Evolutionary conservation across 352 stramenopile species (phyloP).

Genomic region (Globisporangium mamillatum): DNA sequence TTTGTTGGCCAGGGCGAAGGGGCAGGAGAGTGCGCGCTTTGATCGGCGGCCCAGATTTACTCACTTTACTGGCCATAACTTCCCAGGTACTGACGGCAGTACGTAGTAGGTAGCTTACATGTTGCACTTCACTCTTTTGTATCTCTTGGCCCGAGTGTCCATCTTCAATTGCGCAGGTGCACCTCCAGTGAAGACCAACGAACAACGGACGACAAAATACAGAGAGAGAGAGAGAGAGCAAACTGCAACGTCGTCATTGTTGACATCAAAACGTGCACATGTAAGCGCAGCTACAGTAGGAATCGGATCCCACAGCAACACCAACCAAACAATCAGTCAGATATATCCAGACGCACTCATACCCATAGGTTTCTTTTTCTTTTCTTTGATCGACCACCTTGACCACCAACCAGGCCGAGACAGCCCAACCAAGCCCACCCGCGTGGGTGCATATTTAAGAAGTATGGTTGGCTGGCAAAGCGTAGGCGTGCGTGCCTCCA

Average conservation of each 20-base stretch:
- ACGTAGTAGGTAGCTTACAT: not conserved
- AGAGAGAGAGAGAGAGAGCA: too few relatives aligned
- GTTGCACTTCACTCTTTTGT: not conserved
- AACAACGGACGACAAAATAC: not conserved
- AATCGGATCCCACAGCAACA: not conserved
- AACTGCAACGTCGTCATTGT: not conserved
- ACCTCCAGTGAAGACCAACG: not conserved
- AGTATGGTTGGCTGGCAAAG: not conserved
- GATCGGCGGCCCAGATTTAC: not conserved
- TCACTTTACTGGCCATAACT: not conserved
- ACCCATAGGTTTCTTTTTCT: slow-evolving; percentile 1
- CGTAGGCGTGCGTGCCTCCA: not conserved
- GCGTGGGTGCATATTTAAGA: not conserved
- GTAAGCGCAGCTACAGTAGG: not conserved
- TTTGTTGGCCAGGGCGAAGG: not conserved
- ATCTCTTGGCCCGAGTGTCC: not conserved
- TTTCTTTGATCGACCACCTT: not conserved
- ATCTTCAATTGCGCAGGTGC: not conserved
- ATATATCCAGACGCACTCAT: not conserved
- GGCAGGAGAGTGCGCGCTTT: not conserved
- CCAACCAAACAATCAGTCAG: not conserved
- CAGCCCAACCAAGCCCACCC: not conserved
- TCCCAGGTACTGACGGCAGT: not conserved
- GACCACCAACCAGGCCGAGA: not conserved
- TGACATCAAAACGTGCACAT: not conserved